Conservation (phyloP, 257 asterid genomes). For the Solanum etuberosum region DNA sequence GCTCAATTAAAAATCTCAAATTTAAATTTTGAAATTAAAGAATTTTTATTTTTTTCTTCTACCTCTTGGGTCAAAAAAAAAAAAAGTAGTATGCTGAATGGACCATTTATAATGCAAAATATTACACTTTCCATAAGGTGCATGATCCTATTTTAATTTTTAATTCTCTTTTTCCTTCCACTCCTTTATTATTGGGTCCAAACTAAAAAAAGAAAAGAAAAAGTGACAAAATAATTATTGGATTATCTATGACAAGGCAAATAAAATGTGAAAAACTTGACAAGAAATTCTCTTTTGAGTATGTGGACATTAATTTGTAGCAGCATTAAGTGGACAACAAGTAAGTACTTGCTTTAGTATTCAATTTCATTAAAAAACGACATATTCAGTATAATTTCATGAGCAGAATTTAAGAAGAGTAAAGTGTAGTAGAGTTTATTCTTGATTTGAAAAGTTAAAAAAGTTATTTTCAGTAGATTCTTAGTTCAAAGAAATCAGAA, state of each 20-base stretch:
- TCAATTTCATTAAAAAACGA: no score
- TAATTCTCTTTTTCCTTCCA: not conserved
- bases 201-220: not conserved
- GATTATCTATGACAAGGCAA: not conserved
- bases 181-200: not conserved
- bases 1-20: no score
- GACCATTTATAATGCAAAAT: not conserved
- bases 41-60: no score
- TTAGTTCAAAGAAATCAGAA: no score
- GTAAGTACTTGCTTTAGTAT: not conserved
- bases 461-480: no score
- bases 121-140: not conserved
- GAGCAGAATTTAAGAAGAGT: rapidly evolving
- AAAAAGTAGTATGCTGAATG: not conserved
- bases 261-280: not conserved
- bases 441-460: no score
- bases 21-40: no score
- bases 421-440: no score
- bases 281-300: not conserved
- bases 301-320: not conserved
- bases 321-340: not conserved
- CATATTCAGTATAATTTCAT: no score
- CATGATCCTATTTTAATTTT: not conserved
- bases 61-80: no score
- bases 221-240: not conserved